Conservation (phyloP, 1,284 basidiomycete species). For the Cutaneotrichosporon mucoides region DNA sequence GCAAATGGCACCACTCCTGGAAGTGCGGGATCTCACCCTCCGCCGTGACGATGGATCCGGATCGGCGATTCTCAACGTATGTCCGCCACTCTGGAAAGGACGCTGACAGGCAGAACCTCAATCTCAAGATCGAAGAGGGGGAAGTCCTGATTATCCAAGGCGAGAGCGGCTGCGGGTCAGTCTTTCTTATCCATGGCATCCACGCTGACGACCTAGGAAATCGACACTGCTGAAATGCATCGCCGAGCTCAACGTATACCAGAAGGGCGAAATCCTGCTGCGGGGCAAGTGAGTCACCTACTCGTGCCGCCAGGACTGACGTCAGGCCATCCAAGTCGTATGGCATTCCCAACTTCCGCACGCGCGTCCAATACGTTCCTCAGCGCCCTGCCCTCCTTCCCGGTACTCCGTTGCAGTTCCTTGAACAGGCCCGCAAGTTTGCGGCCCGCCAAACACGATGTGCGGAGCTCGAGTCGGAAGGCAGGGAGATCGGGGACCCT, state of each 20-base stretch:
- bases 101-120: constrained; percentile 50
- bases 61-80: constrained; percentile 36
- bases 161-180: constrained; percentile 64
- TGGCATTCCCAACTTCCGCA: constrained; percentile 73
- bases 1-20: constrained; percentile 12
- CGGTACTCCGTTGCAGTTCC: constrained; percentile 69
- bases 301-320: background rate
- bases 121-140: constrained; percentile 61
- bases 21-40: constrained; percentile 28
- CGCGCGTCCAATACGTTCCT: constrained; percentile 73
- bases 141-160: constrained; percentile 71
- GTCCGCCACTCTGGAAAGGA: background rate
- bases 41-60: constrained; percentile 37
- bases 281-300: constrained; percentile 58
- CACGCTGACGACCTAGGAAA: constrained; percentile 53
- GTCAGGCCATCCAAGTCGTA: constrained; percentile 5
- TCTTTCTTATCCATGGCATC: constrained; percentile 3
- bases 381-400: constrained; percentile 79
- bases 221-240: constrained; percentile 77
- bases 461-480: constrained; percentile 15
- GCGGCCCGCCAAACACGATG: constrained; percentile 51
- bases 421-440: constrained; percentile 59
- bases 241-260: constrained; percentile 68
- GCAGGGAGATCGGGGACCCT: constrained; percentile 41
- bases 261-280: constrained; percentile 60